Base-by-base conservation (phyloP, 345 rosid genomes). In the Dimocarpus longan region DNA sequence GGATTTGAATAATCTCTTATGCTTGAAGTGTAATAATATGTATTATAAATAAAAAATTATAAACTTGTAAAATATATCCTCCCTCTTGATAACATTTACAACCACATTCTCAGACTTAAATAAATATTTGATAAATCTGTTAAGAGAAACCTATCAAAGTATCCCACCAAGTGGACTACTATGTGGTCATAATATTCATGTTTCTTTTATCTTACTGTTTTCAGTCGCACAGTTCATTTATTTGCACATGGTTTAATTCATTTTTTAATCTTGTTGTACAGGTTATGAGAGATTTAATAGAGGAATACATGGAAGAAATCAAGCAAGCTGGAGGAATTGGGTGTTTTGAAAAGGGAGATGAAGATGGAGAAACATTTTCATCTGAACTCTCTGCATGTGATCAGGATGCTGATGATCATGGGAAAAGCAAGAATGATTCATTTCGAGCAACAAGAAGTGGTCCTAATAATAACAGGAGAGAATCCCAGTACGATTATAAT, bases 301-400 rank as follows among this genome's bases (percentile, higher is more conserved):
- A 87, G 82, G 97, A 87, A 80, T 96, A 84, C 84, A 94, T 91
- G 80, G 93, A 89, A 73, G 97, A 91, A 84, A 87, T 96, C 70
- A 94, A 84, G 85, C 83, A 84, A 86, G 95, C 99, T 19, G 93
- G 98, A 71, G 95, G 97, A 19, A 96, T 96, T 85, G 97, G 99
- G 72, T 88, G 88, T 82, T 89, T 93, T 85, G 97, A 86, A 73
- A 91, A 87, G 76, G 87, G 81, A 74, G 74, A 84, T 62, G 88
- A 78, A 74, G 80, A 80, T 75, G 88, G 84, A 73, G 83, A 72
- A 79, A 76, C 78, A 56, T 66, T 80, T 68, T 76, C 78, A 24
- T 83, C 86, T 65, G 78, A 78, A 42, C 63, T 85, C 24, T 66
- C 80, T 76, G 7, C 71, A 42, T 66, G 77, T 67, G 76, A 79